phyloP scores from a whole-genome alignment of 176 grass and related monocot genomes.

The Musa beccarii region DNA sequence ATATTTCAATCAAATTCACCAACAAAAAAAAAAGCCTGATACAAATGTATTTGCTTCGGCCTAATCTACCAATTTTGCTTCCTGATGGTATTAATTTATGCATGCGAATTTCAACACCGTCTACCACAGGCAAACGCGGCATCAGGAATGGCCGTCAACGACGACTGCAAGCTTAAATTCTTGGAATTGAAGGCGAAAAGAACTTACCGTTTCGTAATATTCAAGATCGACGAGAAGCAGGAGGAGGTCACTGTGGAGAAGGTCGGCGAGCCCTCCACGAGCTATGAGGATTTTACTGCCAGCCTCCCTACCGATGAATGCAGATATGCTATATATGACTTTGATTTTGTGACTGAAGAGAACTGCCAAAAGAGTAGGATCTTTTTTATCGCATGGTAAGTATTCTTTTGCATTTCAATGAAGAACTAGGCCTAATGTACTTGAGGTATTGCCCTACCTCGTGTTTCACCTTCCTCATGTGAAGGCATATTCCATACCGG shows the following conservation, averaged over 20 bases:
- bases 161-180: conserved; percentile 14
- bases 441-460: not conserved
- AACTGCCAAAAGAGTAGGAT: conserved; percentile 16
- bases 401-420: not conserved
- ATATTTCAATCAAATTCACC: not conserved
- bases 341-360: conserved; percentile 13
- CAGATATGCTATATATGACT: conserved; percentile 14
- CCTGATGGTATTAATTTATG: not conserved
- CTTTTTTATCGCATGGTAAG: conserved; percentile 18
- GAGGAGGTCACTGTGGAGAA: conserved; percentile 4
- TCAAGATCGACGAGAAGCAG: conserved; percentile 6
- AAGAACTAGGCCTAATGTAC: not conserved
- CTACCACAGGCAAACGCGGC: conserved; percentile 5
- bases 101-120: not conserved
- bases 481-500: conserved; percentile 14
- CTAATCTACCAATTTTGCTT: not conserved
- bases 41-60: not conserved
- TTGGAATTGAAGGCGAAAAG: conserved; percentile 15
- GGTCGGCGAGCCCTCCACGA: not conserved
- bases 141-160: conserved; percentile 14
- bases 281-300: conserved; percentile 9
- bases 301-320: conserved; percentile 1
- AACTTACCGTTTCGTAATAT: conserved; percentile 11
- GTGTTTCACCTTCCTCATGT: not conserved
- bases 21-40: not conserved